Evolutionary conservation across 2,329 filamentous ascomycete species (phyloP).

Genomic region (Diaporthe citri): DNA sequence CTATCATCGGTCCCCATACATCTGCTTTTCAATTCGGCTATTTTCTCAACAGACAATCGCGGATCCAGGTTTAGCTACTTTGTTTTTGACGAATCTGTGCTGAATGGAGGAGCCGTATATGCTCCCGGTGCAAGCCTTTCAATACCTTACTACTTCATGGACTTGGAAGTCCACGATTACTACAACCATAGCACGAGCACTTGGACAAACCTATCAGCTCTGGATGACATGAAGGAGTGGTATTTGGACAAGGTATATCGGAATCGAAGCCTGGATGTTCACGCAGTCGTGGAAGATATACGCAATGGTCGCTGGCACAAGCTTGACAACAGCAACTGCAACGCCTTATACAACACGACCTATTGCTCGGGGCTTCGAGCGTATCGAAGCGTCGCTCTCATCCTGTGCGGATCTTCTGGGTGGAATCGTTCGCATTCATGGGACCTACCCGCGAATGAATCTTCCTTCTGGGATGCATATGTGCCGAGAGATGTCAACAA

Average conservation of each 20-base stretch:
- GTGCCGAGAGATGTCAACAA: not conserved
- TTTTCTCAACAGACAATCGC: constrained; percentile 36
- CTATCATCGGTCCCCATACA: constrained; percentile 47
- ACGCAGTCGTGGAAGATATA: not conserved
- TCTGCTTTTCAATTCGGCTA: constrained; percentile 44
- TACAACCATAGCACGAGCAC: not conserved
- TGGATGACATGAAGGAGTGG: not conserved
- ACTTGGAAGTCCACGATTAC: fast-evolving
- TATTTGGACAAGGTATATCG: not conserved
- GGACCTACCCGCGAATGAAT: not conserved
- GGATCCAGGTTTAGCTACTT: constrained; percentile 35
- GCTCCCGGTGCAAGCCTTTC: constrained; percentile 17
- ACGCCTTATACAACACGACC: not conserved
- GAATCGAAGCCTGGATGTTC: too few relatives aligned
- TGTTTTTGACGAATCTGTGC: constrained; percentile 39
- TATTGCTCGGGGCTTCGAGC: not conserved
- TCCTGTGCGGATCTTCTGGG: not conserved
- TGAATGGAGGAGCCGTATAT: constrained; percentile 9
- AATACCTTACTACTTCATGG: not conserved
- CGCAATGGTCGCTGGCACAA: not conserved
- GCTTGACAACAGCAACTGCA: not conserved
- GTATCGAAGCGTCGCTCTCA: not conserved
- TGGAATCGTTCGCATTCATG: not conserved
- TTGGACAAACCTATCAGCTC: not conserved
- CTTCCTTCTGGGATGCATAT: not conserved